These are phyloP conservation scores for Meyerozyma guilliermondii DNA, from an alignment of 1,139 yeast genomes.

Conservation along the genomic window DNA sequence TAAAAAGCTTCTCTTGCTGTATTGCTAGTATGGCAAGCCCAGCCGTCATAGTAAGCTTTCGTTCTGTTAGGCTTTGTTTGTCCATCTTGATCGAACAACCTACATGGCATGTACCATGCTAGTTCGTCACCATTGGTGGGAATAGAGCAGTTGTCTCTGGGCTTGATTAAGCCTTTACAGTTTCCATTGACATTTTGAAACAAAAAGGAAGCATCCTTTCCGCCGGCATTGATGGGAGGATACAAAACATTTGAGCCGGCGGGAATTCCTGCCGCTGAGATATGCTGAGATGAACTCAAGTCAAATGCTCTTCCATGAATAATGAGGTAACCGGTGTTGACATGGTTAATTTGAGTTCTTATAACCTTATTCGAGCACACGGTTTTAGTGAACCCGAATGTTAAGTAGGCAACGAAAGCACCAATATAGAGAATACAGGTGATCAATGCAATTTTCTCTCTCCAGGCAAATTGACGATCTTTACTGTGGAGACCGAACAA, in stretches of 20 bases:
- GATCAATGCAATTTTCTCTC: slow-evolving; percentile 86
- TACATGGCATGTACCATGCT: slow-evolving; percentile 98
- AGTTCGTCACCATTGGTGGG: slow-evolving; percentile 61
- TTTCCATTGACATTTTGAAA: slow-evolving; percentile 96
- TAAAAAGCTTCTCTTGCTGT: slow-evolving; percentile 68
- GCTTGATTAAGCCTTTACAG: slow-evolving; percentile 77
- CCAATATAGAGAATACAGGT: slow-evolving; percentile 72
- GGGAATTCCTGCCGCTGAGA: slow-evolving; percentile 72
- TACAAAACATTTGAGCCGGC: slow-evolving; percentile 66
- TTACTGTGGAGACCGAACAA: slow-evolving; percentile 74
- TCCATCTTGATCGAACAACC: slow-evolving; percentile 64
- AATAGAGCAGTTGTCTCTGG: slow-evolving; percentile 64
- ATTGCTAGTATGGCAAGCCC: slow-evolving; percentile 84
- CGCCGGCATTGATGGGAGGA: slow-evolving; percentile 87
- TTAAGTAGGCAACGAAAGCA: slow-evolving; percentile 74
- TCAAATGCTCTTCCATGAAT: slow-evolving; percentile 81
- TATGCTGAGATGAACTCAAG: slow-evolving; percentile 67
- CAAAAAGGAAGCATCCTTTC: slow-evolving; percentile 79
- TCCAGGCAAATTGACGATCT: slow-evolving; percentile 91
- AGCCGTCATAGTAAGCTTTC: slow-evolving; percentile 64
- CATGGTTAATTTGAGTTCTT: slow-evolving; percentile 56
- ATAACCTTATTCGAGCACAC: slow-evolving; percentile 53
- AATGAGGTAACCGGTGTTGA: slow-evolving; percentile 58
- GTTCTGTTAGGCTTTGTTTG: slow-evolving; percentile 60
- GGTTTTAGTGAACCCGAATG: slow-evolving; percentile 87